phyloP scores from a whole-genome alignment of 129 eudicot genomes.

The Smallanthus sonchifolius region DNA sequence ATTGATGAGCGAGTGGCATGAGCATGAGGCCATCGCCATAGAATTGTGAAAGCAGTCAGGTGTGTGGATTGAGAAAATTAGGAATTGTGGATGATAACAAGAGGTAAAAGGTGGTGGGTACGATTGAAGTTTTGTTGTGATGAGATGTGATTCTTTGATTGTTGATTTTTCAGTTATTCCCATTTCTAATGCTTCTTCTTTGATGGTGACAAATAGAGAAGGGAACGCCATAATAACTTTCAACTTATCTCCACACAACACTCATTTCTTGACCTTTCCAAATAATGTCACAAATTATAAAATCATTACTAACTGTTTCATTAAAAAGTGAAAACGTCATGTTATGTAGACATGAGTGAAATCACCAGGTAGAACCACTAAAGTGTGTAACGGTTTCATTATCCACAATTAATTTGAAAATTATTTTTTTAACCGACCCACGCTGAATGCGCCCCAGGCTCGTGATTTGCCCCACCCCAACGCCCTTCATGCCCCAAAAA shows the following conservation, averaged over 20 bases:
- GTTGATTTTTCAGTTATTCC: slow-evolving; percentile 13
- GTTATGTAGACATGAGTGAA: no score
- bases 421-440: no score
- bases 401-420: no score
- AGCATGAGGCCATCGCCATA: slow-evolving; percentile 41
- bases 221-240: slow-evolving; percentile 27
- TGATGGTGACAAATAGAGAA: slow-evolving; percentile 20
- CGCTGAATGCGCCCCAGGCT: no score
- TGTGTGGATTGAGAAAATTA: slow-evolving; percentile 26
- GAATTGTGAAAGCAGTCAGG: not conserved
- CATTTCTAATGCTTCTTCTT: slow-evolving; percentile 1
- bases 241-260: slow-evolving; percentile 15
- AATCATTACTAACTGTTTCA: no score
- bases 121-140: slow-evolving; percentile 14
- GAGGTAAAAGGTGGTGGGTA: slow-evolving; percentile 27
- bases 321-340: no score
- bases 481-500: no score
- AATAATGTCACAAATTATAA: no score
- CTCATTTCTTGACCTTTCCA: not conserved
- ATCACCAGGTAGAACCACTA: no score
- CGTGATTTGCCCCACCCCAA: no score
- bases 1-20: slow-evolving; percentile 38
- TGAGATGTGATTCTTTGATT: slow-evolving; percentile 25
- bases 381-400: no score
- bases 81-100: slow-evolving; percentile 24